A percentile compares a stretch with the other conserved stretches of the same genome.
These are phyloP conservation scores for Hirschioporus abietinus DNA, from an alignment of 768 basidiomycete genomes.

Conservation along the genomic window DNA sequence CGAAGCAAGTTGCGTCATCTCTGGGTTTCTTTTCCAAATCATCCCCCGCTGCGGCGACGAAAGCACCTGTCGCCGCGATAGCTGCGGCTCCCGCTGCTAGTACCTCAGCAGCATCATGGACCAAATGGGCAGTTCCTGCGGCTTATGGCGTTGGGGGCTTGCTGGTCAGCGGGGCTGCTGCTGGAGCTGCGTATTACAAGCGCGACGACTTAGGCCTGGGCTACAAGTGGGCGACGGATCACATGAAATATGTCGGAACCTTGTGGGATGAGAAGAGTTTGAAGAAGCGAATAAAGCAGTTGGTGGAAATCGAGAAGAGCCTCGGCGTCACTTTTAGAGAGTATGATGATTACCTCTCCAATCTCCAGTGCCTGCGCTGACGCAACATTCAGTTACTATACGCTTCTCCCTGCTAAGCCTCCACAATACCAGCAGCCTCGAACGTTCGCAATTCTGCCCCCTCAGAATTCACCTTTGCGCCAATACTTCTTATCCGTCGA, in stretches of 20 bases:
- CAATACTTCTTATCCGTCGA: conserved; percentile 56
- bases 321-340: conserved; percentile 66
- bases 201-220: conserved; percentile 68
- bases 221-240: conserved; percentile 75
- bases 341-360: conserved; percentile 38
- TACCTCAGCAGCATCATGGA: conserved; percentile 37
- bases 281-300: conserved; percentile 51
- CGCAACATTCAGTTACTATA: conserved; percentile 61
- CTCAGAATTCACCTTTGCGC: conserved; percentile 37
- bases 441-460: conserved; percentile 77
- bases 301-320: conserved; percentile 55
- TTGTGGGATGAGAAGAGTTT: conserved; percentile 76
- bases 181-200: conserved; percentile 78
- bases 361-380: background rate
- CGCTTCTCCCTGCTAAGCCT: conserved; percentile 64
- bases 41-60: conserved; percentile 23
- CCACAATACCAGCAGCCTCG: conserved; percentile 49
- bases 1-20: conserved; percentile 57
- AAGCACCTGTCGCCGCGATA: conserved; percentile 29
- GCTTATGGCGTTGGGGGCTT: conserved; percentile 71
- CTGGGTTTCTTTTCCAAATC: conserved; percentile 35
- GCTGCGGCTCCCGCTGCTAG: conserved; percentile 16
- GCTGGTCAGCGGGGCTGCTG: conserved; percentile 75
- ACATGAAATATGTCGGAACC: conserved; percentile 84
- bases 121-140: conserved; percentile 56